Percentiles rank a stretch among this genome's conserved stretches.
These are phyloP conservation scores for Aspergillus sclerotioniger DNA, from an alignment of 495 filamentous ascomycete species.

Conservation along the genomic window DNA sequence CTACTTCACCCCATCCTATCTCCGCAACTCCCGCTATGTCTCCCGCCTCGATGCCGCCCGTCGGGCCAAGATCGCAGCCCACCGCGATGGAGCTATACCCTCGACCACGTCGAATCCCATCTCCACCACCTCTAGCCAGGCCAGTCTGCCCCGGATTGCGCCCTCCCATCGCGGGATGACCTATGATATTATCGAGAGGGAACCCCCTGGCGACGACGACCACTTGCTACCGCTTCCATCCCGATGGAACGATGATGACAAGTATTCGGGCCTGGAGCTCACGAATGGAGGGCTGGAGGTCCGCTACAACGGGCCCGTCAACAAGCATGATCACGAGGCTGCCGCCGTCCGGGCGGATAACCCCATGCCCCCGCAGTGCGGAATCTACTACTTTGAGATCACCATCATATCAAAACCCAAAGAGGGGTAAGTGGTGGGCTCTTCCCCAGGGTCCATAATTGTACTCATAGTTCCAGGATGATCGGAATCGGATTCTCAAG, in stretches of 20 bases:
- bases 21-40: constrained; percentile 73
- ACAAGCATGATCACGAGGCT: constrained; percentile 76
- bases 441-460: not conserved
- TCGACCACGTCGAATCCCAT: constrained; percentile 45
- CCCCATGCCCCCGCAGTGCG: constrained; percentile 86
- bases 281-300: constrained; percentile 74
- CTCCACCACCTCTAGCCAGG: constrained; percentile 62
- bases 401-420: constrained; percentile 79
- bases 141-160: constrained; percentile 62
- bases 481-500: constrained; percentile 89
- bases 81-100: constrained; percentile 42
- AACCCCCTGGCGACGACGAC: constrained; percentile 57
- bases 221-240: constrained; percentile 68
- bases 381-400: constrained; percentile 96
- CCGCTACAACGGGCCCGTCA: constrained; percentile 62
- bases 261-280: constrained; percentile 70
- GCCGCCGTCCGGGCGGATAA: constrained; percentile 82
- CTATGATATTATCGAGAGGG: constrained; percentile 82
- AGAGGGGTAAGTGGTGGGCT: constrained; percentile 68
- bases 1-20: constrained; percentile 81
- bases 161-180: constrained; percentile 78
- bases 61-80: constrained; percentile 56
- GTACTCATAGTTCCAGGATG: constrained; percentile 51
- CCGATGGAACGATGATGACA: constrained; percentile 79
- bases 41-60: constrained; percentile 69